These are phyloP conservation scores for Catenaria anguillulae DNA, from an alignment of 371 early-diverging fungal species.

Conservation along the genomic window DNA sequence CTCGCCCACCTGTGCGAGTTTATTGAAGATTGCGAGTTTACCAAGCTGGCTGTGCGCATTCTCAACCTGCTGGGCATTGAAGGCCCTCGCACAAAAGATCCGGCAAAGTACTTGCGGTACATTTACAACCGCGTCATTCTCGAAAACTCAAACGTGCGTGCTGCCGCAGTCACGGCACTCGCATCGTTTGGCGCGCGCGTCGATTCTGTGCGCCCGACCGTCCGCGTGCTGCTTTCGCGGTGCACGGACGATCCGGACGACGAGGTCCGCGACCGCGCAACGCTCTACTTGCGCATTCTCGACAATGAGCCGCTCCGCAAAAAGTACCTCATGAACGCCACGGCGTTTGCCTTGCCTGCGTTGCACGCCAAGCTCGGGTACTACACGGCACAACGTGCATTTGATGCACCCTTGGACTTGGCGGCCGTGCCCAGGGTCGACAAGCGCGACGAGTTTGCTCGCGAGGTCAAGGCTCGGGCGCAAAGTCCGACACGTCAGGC, in stretches of 20 bases:
- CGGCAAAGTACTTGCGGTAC: constrained; percentile 89
- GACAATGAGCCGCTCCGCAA: constrained; percentile 32
- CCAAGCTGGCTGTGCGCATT: constrained; percentile 87
- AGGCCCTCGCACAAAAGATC: constrained; percentile 79
- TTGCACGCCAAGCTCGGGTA: constrained; percentile 72
- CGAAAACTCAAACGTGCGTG: constrained; percentile 90
- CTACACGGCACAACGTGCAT: constrained; percentile 53
- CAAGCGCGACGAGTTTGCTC: constrained; percentile 53
- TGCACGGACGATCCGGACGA: constrained; percentile 95
- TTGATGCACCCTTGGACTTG: constrained; percentile 62
- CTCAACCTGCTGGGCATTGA: constrained; percentile 85
- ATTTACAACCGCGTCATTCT: constrained; percentile 97
- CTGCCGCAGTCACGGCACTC: constrained; percentile 92
- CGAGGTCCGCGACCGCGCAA: constrained; percentile 94
- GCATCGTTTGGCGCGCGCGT: constrained; percentile 80
- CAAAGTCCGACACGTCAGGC: constrained; percentile 17
- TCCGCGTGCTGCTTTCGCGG: constrained; percentile 72
- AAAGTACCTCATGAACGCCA: constrained; percentile 27
- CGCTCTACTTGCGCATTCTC: constrained; percentile 68
- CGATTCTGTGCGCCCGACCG: constrained; percentile 52
- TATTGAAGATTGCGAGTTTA: constrained; percentile 98
- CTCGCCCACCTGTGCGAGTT: constrained; percentile 94
- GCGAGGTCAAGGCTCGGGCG: constrained; percentile 13
- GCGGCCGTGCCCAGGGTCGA: constrained; percentile 59
- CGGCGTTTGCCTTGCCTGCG: constrained; percentile 63